Conservation (phyloP, 805 yeast species). For the Phaffomyces opuntiae region DNA sequence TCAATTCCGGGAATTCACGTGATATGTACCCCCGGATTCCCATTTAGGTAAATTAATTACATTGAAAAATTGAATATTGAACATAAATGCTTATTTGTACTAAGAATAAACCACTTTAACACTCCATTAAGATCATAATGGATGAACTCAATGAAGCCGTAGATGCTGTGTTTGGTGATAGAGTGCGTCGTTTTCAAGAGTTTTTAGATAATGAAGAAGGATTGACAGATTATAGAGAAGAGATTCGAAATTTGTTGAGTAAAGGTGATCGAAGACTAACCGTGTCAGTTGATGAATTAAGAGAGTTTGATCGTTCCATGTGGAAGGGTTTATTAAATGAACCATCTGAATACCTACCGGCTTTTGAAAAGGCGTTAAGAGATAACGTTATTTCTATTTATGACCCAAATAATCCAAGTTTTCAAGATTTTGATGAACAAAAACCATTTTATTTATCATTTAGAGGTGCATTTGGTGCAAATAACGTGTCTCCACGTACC, state of each 20-base stretch:
- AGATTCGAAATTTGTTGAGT: slow-evolving; percentile 65
- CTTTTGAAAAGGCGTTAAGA: slow-evolving; percentile 79
- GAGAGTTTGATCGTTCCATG: slow-evolving; percentile 72
- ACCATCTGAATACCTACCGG: slow-evolving; percentile 85
- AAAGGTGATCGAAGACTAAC: slow-evolving; percentile 59
- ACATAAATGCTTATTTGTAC: too few species aligned
- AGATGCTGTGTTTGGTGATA: slow-evolving; percentile 60
- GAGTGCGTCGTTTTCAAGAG: slow-evolving; percentile 84
- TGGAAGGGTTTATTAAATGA: slow-evolving; percentile 69
- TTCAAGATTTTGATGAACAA: slow-evolving; percentile 46
- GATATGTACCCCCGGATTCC: slow-evolving; percentile 1
- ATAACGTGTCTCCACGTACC: slow-evolving; percentile 81
- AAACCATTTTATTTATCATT: slow-evolving; percentile 71
- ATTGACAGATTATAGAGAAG: slow-evolving; percentile 56
- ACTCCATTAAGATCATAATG: slow-evolving; percentile 8
- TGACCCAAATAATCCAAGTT: slow-evolving; percentile 50
- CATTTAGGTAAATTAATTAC: slow-evolving; percentile 4
- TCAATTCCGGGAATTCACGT: neutral
- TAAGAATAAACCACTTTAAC: too few species aligned
- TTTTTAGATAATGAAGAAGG: slow-evolving; percentile 60
- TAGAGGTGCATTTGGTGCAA: slow-evolving; percentile 87
- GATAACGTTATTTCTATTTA: slow-evolving; percentile 72
- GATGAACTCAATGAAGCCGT: slow-evolving; percentile 20
- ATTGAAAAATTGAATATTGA: neutral
- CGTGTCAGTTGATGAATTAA: slow-evolving; percentile 78